phyloP scores from a whole-genome alignment of 192 early-diverging fungal species.

The Linnemannia zychae region DNA sequence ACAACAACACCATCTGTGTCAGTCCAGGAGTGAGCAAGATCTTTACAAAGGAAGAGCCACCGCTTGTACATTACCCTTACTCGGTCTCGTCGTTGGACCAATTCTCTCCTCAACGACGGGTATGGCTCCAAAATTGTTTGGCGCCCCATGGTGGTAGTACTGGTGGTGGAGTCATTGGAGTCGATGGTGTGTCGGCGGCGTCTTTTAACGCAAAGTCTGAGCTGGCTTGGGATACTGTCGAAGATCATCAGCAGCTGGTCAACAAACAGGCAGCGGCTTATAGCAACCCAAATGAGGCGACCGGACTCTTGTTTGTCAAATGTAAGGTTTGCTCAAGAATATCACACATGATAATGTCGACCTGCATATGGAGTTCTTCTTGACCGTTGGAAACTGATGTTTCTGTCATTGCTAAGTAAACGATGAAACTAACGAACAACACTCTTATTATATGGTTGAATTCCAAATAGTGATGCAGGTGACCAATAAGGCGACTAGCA shows the following conservation, averaged over 20 bases:
- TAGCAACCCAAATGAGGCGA: constrained; percentile 16
- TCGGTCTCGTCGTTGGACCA: constrained; percentile 24
- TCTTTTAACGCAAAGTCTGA: constrained; percentile 29
- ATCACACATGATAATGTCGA: too few species aligned
- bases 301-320: constrained; percentile 32
- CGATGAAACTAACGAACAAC: not conserved
- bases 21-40: constrained; percentile 21
- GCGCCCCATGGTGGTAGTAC: not conserved
- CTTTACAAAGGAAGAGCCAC: constrained; percentile 16
- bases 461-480: constrained; percentile 31
- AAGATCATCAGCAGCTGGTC: not conserved
- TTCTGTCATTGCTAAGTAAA: not conserved
- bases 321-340: constrained; percentile 17
- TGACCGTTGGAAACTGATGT: not conserved
- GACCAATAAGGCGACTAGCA: constrained; percentile 37
- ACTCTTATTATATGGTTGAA: not conserved
- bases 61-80: constrained; percentile 32
- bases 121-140: constrained; percentile 28
- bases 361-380: too few species aligned
- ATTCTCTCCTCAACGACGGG: constrained; percentile 23
- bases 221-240: constrained; percentile 25
- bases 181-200: not conserved
- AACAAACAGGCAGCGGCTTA: not conserved
- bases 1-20: not conserved
- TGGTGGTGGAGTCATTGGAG: not conserved